Conservation (phyloP, 495 filamentous ascomycete genomes). For the Penicillium argentinense region DNA sequence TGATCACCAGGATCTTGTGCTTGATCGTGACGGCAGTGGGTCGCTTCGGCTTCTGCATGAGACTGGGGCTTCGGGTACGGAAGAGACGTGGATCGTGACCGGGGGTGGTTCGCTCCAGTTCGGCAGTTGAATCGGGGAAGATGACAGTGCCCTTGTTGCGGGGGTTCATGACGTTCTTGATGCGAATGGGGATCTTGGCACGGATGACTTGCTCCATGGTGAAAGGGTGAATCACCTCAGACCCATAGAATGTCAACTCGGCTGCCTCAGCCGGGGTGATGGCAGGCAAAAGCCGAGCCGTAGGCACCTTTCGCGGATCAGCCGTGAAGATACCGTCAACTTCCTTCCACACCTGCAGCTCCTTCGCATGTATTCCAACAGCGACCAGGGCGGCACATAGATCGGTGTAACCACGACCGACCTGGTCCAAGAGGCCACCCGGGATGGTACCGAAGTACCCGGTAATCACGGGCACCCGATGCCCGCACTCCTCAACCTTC, state of each 20-base stretch:
- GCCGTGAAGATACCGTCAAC: conserved; percentile 91
- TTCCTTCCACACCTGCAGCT: conserved; percentile 92
- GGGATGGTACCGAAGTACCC: conserved; percentile 90
- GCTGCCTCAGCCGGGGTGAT: conserved; percentile 89
- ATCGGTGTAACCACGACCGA: conserved; percentile 88
- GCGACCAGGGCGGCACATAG: conserved; percentile 82
- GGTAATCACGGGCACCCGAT: conserved; percentile 73
- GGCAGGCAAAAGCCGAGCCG: conserved; percentile 68
- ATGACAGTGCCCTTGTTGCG: conserved; percentile 85
- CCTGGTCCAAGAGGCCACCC: conserved; percentile 71
- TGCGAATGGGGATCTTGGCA: conserved; percentile 88
- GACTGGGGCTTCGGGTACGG: conserved; percentile 49
- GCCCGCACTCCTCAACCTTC: conserved; percentile 66
- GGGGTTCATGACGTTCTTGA: conserved; percentile 98
- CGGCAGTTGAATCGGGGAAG: conserved; percentile 52
- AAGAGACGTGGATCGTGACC: conserved; percentile 48
- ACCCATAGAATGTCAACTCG: conserved; percentile 90
- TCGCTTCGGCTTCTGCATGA: conserved; percentile 55
- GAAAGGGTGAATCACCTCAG: conserved; percentile 94
- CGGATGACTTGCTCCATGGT: conserved; percentile 99
- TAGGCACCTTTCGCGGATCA: conserved; percentile 84
- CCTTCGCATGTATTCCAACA: conserved; percentile 71
- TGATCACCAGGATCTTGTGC: conserved; percentile 86
- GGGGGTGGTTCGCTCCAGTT: conserved; percentile 45
- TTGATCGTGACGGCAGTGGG: conserved; percentile 97